Evolutionary conservation across 805 yeast species (phyloP).

Genomic region (Ogataea neopini): DNA sequence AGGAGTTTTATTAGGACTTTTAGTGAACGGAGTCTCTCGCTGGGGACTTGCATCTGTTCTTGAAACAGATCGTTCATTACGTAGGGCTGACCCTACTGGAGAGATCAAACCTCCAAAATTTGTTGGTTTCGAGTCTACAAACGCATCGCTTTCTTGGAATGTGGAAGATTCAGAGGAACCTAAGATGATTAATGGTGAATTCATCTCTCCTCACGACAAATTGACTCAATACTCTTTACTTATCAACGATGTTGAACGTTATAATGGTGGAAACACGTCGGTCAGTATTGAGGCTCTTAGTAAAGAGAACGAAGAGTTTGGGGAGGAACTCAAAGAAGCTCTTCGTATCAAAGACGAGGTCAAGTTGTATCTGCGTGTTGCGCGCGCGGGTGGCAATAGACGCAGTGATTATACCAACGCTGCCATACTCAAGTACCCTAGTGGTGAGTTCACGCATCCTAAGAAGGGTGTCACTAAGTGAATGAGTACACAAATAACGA

Average conservation of each 20-base stretch:
- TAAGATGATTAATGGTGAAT: constrained; percentile 28
- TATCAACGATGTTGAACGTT: constrained; percentile 78
- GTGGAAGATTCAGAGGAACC: constrained; percentile 18
- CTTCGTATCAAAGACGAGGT: constrained; percentile 35
- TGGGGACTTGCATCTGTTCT: constrained; percentile 94
- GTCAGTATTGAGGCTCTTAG: constrained; percentile 44
- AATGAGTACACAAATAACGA: too few relatives aligned
- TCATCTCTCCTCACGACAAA: constrained; percentile 28
- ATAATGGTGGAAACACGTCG: constrained; percentile 52
- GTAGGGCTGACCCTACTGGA: constrained; percentile 74
- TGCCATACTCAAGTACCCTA: constrained; percentile 59
- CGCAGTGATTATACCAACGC: constrained; percentile 69
- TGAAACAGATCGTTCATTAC: constrained; percentile 67
- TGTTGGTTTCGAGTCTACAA: constrained; percentile 32
- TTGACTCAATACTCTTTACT: constrained; percentile 61
- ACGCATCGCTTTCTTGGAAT: constrained; percentile 42
- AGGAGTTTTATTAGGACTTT: constrained; percentile 79
- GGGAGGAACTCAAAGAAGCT: constrained; percentile 35
- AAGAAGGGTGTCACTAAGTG: constrained; percentile 19
- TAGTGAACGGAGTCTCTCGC: constrained; percentile 80
- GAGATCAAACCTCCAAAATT: constrained; percentile 52
- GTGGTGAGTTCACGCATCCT: constrained; percentile 44
- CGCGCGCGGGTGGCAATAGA: constrained; percentile 34
- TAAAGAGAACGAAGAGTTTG: constrained; percentile 31
- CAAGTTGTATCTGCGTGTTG: constrained; percentile 56